Base-by-base conservation (phyloP, 1,284 basidiomycete genomes). In the Fomitopsis schrenkii region DNA sequence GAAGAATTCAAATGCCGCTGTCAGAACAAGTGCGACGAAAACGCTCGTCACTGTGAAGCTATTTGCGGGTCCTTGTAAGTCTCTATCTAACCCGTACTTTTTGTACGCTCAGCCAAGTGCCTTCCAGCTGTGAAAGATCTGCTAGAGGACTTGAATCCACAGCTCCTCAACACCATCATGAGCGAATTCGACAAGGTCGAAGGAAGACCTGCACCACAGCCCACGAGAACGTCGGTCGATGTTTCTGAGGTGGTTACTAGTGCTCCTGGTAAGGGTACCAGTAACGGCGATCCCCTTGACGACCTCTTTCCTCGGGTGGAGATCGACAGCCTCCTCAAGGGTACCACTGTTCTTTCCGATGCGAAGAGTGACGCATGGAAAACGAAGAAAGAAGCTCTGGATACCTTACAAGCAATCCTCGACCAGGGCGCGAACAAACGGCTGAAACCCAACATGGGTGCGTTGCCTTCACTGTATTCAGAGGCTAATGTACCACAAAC, bases 321-420 rank as follows among this genome's bases (percentile, higher is more conserved):
- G 68, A 80, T 99, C 54, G 97, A 99, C 68, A 83, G 86, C 61
- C 76, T 99, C 28, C 79, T 99, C 42, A 90, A 91, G 63, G 87
- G 90, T n/a, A 93, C 94, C 0, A 86, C 87, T 1, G 90, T 98
- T 54, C 76, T 96, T 33, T 80, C 86, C 1, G 93, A 95, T 69
- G 83, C 88, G 10, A 93, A 93, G 76, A 94, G 87, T 67, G 97
- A 98, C 68, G 89, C 94, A 0, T 99, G 97, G 97, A 99, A 99
- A 78, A 88, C 87, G 6, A 91, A 97, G 77, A 99, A 99, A 75
- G 97, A 98, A 71, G 95, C 93, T 1, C 81, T 99, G 59, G 97
- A 99, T 72, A 80, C 83, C 1, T 76, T 99, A 15, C 91, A 93
- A 67, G 86, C 84, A 0, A 85, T 95, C 58, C 77, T 99, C 45